Percentiles rank a stretch among this genome's conserved stretches.
Evolutionary conservation across 225 moss, liverwort and hornwort species (phyloP).

Genomic region (Rhytidiadelphus loreus): DNA sequence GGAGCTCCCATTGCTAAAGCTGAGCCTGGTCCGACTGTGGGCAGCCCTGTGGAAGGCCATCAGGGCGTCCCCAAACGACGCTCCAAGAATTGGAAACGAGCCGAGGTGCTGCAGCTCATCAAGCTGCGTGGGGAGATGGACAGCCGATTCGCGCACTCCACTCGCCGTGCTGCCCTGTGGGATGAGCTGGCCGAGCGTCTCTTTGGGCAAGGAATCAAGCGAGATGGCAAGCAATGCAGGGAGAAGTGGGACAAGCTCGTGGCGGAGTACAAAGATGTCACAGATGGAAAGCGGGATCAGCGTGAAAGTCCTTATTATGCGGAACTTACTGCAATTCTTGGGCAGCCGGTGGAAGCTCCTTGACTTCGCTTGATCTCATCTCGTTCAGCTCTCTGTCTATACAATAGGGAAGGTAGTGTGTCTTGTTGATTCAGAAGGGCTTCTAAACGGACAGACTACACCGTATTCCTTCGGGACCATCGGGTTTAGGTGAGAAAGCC

Average conservation of each 20-base stretch:
- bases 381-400: neutral
- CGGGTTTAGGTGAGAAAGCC: neutral
- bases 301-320: conserved; percentile 62
- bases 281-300: conserved; percentile 55
- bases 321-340: conserved; percentile 49
- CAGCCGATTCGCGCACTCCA: conserved; percentile 37
- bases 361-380: neutral
- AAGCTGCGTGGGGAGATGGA: conserved; percentile 69
- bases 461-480: neutral
- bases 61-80: conserved; percentile 33
- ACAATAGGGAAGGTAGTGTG: neutral
- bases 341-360: conserved; percentile 36
- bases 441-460: neutral
- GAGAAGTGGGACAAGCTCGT: conserved; percentile 82
- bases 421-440: neutral
- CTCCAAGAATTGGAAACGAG: conserved; percentile 70
- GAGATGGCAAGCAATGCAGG: conserved; percentile 69
- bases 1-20: neutral
- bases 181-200: conserved; percentile 58
- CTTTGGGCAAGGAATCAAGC: conserved; percentile 38
- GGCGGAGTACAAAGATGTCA: conserved; percentile 60
- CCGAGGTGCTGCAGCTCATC: conserved; percentile 62
- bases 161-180: conserved; percentile 58
- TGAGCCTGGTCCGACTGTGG: neutral
- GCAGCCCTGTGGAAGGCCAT: conserved; percentile 17